Base-by-base conservation (phyloP, 202 grass and related monocot genomes). In the Bolboschoenoplectus hybrid region DNA sequence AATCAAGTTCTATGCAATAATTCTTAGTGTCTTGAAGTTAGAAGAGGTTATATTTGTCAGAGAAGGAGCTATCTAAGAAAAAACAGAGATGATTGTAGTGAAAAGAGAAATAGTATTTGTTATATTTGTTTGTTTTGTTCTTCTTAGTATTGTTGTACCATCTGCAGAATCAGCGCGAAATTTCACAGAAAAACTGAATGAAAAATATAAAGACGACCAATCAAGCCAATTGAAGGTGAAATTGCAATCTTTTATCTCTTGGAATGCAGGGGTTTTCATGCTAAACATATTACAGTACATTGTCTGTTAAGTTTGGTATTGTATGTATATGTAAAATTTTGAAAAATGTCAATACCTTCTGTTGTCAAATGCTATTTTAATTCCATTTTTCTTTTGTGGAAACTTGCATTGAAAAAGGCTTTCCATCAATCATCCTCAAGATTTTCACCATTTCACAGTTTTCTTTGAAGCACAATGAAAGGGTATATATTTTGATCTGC, bases 201-300 rank as follows among this genome's bases (percentile, higher is more conserved):
- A 86, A 82, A 90, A 51, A 55, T 82, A 83, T 57, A 92, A 76
- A 84, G 87, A 83, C 7, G 45, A 8, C n/a, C 85, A 85, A 61
- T 47, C 61, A 13, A 61, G 5, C 3, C 20, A 74, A 68, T 58
- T 87, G 85, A 86, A 96, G 93, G 97, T 99, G 91, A 87, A 76
- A 26, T 86, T 41, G 7, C 7, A 58, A 6, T 61, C 67, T 84
- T 81, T 6, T 16, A 44, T 45, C 71, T 36, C 40, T 51, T 45
- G 49, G 2, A 83, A 83, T 69, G 9, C 40, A 65, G 11, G 35
- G 7, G 43, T 83, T 5, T 49, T 65, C 62, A 63, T 32, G 17
- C 41, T 65, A 65, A 47, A 35, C 7, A 16, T 50, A 35, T 82
- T 7, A 7, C 26, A 47, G 19, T 16, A 67, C 12, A 50, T 52